These are phyloP conservation scores for Komagataella kurtzmanii DNA, from an alignment of 805 yeast species.

Conservation along the genomic window DNA sequence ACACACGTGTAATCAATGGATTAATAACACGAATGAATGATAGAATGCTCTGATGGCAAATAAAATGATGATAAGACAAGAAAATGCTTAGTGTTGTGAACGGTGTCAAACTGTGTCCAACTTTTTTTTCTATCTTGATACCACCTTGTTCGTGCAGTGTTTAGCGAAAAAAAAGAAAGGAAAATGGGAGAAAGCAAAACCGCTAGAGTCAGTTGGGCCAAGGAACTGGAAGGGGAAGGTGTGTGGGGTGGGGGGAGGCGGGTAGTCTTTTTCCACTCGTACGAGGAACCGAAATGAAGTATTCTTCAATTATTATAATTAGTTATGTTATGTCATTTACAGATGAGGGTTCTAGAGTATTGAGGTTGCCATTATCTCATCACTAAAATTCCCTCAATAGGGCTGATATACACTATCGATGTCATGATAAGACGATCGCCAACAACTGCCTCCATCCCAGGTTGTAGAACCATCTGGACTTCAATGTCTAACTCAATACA, in stretches of 20 bases:
- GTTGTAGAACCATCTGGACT: conserved; percentile 22
- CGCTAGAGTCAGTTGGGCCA: neutral
- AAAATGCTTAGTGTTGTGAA: neutral
- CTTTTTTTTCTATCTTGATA: neutral
- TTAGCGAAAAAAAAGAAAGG: neutral
- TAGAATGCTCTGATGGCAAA: neutral
- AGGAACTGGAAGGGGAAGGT: neutral
- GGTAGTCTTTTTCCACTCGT: neutral
- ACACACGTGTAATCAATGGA: neutral
- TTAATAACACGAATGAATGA: neutral
- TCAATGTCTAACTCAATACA: conserved; percentile 33
- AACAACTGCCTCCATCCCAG: conserved; percentile 12
- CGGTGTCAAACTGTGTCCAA: neutral
- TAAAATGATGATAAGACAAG: neutral
- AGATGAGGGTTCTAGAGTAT: neutral
- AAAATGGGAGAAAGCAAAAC: neutral
- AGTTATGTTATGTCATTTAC: neutral
- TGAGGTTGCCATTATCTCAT: conserved; percentile 9
- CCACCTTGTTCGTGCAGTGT: neutral
- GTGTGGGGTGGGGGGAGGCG: neutral
- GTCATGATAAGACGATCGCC: conserved; percentile 36
- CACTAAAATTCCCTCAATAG: conserved; percentile 25
- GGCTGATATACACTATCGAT: conserved; percentile 27
- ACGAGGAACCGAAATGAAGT: neutral
- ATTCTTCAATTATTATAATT: neutral